Base-by-base conservation (phyloP, 805 yeast genomes). In the Cyberlindnera maclurae region DNA sequence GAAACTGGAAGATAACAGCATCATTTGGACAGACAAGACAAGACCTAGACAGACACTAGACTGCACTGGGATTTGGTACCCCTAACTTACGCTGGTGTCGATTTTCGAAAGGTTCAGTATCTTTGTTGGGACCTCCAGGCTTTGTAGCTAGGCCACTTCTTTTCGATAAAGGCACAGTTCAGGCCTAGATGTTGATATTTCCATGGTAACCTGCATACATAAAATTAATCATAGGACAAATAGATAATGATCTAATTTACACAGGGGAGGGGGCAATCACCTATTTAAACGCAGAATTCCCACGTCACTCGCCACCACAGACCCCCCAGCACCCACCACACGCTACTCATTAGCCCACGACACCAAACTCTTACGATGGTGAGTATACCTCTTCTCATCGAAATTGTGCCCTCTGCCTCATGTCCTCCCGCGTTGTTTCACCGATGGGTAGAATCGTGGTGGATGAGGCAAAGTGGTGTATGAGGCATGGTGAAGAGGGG, bases 151-250 rank as follows among this genome's bases (percentile, higher is more conserved):
- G 34, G 27, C 12, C 15, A 10, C 11, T 12, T 16, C n/a, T n/a
- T 15, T 26, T 33, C 26, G 36, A 15, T 33, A 33, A 8, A 29
- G 16, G 15, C 36, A 33, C 36, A 33, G 20, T 12, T n/a, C 10
- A n/a, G 12, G 28, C 26, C 42, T 36, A 30, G 33, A 28, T 45
- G 45, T 38, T 43, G 46, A 48, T 48, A 42, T 48, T 45, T 40
- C 52, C 49, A 38, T 36, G 31, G 52, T 48, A 31, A 48, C 48
- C 38, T 9, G 37, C 38, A 33, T 39, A 41, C 44, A 40, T 45
- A 39, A 44, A 38, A 44, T 41, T 31, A 20, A 20, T 44, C 32
- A 41, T 26, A 30, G 37, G 27, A 29, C 31, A 34, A 37, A 40
- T 35, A 10, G 39, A 13, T 29, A 31, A 33, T 40, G 34, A 24